Evolutionary conservation across 106 monocot species (phyloP), one percentile per base, ranked within the genome.

Genomic region (Platanthera zijinensis): DNA sequence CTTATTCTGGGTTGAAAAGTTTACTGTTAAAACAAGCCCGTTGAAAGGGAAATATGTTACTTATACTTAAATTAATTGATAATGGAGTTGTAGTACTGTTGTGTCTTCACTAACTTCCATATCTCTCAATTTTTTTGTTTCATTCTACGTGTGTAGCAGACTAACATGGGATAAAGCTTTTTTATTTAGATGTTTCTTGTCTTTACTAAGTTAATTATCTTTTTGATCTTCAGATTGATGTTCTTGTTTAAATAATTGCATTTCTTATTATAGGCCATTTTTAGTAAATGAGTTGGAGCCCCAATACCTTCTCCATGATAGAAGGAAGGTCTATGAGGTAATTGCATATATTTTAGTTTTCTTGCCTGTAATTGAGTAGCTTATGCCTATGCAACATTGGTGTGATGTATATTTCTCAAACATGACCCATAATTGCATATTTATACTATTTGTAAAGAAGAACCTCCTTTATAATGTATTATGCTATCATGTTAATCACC

Each of bases 271-370:
- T 76, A 99, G 97, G 90, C 94, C 97, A 18, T 99, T 90, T 72
- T 79, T 99, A 73, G 94, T 99, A 78, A 99, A 99, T 85, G 94
- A 92, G 79, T 81, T 99, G 87, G 87, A 99, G 83, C 85, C 85
- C 25, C 97, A 99, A 76, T 82, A 99, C 69, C 89, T 99, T 75
- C 89, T 99, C 64, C 97, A 99, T 81, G 97, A 99, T 70, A 85
- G 97, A 75, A 91, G 97, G 76, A 99, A 94, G 77, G 97, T 99
- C 66, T 99, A 99, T 68, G 92, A 99, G 94, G 97, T 99, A 94
- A 77, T 50, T 6, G 12, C 28, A 57, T 73, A 15, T 15, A 18
- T 56, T 74, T 22, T 13, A 25, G 17, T 46, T 32, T 69, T 21
- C 57, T 79, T 70, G 13, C 75, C 5, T 54, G 18, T 62, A 10